Conservation (phyloP, 257 asterid species). For the Nicotiana tomentosiformis region DNA sequence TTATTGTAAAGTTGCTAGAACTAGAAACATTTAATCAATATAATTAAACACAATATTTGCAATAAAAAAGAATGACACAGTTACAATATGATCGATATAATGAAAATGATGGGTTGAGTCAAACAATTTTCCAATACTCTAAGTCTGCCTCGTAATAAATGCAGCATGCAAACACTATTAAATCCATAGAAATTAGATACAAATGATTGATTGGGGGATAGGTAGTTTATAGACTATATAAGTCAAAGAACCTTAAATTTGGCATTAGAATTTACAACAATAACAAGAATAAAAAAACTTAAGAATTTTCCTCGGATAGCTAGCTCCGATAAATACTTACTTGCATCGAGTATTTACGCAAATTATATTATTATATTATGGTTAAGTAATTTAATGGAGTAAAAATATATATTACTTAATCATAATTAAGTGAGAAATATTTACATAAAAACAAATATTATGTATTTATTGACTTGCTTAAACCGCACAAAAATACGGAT, state of each 20-base stretch:
- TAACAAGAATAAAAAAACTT: neutral
- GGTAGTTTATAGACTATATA: neutral
- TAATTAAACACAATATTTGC: neutral
- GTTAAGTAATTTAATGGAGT: too few species aligned
- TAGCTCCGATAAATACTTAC: too few species aligned
- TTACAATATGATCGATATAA: neutral
- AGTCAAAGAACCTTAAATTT: slow-evolving; percentile 1
- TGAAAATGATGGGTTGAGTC: too few species aligned
- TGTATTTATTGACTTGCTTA: too few species aligned
- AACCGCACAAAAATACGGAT: slow-evolving; percentile 9
- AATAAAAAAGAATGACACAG: neutral
- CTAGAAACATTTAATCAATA: neutral
- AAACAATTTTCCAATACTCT: neutral
- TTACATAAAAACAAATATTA: too few species aligned
- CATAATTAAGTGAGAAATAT: too few species aligned
- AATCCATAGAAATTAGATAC: neutral
- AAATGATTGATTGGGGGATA: neutral
- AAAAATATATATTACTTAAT: too few species aligned
- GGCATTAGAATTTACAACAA: neutral
- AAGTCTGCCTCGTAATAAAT: neutral
- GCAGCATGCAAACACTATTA: neutral
- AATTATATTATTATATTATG: too few species aligned
- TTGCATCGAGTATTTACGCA: too few species aligned
- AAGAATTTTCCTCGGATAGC: neutral
- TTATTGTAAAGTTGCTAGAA: too few species aligned